phyloP scores from a whole-genome alignment of 768 basidiomycete species.

The Dendrothele bispora region DNA sequence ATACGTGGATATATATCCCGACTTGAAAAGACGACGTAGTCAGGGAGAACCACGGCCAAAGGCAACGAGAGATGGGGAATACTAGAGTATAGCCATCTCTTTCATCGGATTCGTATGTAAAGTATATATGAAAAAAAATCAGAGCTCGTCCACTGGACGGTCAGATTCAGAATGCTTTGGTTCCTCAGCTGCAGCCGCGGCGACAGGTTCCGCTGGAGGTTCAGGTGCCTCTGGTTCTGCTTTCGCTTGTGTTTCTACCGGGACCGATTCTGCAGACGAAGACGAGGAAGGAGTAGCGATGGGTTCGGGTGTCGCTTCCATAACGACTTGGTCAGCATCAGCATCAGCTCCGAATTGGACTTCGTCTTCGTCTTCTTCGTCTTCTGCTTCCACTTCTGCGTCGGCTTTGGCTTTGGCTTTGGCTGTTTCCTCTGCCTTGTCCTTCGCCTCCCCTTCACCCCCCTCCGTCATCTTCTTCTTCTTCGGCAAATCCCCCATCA shows the following conservation, averaged over 20 bases:
- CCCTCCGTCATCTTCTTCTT: constrained; percentile 10
- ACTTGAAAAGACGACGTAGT: no score
- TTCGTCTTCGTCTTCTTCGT: not conserved
- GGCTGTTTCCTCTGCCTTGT: constrained; percentile 1
- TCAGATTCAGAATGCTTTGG: not conserved
- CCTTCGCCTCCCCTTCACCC: constrained; percentile 10
- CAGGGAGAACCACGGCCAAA: no score
- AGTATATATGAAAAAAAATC: not conserved
- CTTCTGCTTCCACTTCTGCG: no score
- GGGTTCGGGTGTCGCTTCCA: not conserved
- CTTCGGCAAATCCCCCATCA: constrained; percentile 37
- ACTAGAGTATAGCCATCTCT: no score
- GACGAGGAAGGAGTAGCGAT: not conserved
- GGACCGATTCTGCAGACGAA: not conserved
- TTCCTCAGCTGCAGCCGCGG: no score
- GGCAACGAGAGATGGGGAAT: no score
- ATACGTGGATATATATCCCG: no score
- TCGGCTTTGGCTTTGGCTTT: not conserved
- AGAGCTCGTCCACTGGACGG: not conserved
- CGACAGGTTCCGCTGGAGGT: constrained; percentile 3
- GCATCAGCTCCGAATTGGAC: not conserved
- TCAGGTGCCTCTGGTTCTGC: not conserved
- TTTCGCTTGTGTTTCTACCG: not conserved
- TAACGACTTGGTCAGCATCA: constrained; percentile 1
- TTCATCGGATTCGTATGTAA: not conserved